These are phyloP conservation scores for Amphibolis antarctica DNA, from an alignment of 106 monocot genomes.

Conservation along the genomic window DNA sequence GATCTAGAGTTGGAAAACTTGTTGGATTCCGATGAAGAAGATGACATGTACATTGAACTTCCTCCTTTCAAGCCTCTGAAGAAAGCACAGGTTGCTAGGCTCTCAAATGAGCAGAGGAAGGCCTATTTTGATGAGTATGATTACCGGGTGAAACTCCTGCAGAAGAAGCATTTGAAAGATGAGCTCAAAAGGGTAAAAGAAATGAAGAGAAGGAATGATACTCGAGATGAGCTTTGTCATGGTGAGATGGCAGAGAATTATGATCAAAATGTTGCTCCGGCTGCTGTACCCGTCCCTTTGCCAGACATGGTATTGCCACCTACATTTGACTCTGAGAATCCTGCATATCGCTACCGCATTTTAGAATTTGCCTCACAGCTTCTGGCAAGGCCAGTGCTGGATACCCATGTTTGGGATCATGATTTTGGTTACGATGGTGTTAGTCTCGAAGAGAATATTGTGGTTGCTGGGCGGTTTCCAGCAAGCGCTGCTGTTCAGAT, in stretches of 20 bases:
- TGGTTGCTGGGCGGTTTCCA: constrained; percentile 45
- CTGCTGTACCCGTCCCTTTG: constrained; percentile 61
- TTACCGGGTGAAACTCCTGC: constrained; percentile 72
- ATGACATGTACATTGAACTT: constrained; percentile 70
- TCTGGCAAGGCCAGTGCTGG: constrained; percentile 66
- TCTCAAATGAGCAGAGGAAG: constrained; percentile 62
- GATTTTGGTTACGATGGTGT: constrained; percentile 93
- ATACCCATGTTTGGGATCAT: constrained; percentile 92
- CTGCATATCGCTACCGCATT: constrained; percentile 74
- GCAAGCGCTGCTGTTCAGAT: constrained; percentile 56
- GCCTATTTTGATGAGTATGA: constrained; percentile 85
- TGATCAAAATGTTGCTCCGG: constrained; percentile 58
- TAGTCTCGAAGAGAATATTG: constrained; percentile 69
- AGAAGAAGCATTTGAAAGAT: constrained; percentile 80
- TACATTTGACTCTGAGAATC: constrained; percentile 68
- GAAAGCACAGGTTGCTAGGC: constrained; percentile 54
- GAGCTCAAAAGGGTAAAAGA: constrained; percentile 60
- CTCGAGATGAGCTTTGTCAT: constrained; percentile 14
- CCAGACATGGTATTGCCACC: constrained; percentile 94
- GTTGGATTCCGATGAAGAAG: constrained; percentile 55
- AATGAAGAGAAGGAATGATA: constrained; percentile 44
- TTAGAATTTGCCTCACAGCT: constrained; percentile 74
- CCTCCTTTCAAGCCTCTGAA: constrained; percentile 68
- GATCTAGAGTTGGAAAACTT: constrained; percentile 42
- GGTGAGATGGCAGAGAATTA: constrained; percentile 41